These are phyloP conservation scores for Sonneratia caseolaris DNA, from an alignment of 345 rosid species.

Conservation along the genomic window DNA sequence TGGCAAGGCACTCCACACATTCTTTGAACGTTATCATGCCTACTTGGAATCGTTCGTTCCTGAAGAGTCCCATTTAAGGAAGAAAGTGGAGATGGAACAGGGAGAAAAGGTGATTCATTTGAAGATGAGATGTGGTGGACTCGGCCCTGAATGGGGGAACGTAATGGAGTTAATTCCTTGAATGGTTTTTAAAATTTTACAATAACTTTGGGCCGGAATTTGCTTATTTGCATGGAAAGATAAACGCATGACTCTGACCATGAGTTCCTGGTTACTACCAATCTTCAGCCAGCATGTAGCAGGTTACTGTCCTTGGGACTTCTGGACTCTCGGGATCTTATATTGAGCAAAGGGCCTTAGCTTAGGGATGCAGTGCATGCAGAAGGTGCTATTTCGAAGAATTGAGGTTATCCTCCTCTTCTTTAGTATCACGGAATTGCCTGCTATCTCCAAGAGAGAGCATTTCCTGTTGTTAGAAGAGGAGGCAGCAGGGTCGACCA, in stretches of 20 bases:
- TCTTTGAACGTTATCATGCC: constrained; percentile 45
- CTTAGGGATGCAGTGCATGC: not conserved
- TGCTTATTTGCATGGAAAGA: not conserved
- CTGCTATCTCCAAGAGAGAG: too few species aligned
- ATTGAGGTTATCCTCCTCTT: too few species aligned
- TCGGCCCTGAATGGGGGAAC: constrained; percentile 90
- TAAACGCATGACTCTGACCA: not conserved
- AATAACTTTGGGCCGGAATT: not conserved
- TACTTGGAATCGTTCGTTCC: constrained; percentile 70
- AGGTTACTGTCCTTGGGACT: constrained; percentile 82
- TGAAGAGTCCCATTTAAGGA: constrained; percentile 61
- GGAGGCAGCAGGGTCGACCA: not conserved
- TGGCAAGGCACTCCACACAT: constrained; percentile 39
- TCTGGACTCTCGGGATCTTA: constrained; percentile 90
- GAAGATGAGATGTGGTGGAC: constrained; percentile 93
- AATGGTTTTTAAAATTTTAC: not conserved
- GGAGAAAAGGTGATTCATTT: constrained; percentile 88
- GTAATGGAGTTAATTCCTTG: constrained; percentile 21
- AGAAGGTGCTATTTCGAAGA: too few species aligned
- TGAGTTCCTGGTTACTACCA: too few species aligned
- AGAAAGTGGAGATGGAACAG: constrained; percentile 86
- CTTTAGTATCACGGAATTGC: too few species aligned
- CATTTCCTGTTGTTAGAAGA: not conserved
- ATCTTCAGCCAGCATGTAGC: constrained; percentile 3
- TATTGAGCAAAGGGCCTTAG: constrained; percentile 62